These are phyloP conservation scores for Lasiodiplodia hormozganensis DNA, from an alignment of 2,329 filamentous ascomycete species.

Conservation along the genomic window DNA sequence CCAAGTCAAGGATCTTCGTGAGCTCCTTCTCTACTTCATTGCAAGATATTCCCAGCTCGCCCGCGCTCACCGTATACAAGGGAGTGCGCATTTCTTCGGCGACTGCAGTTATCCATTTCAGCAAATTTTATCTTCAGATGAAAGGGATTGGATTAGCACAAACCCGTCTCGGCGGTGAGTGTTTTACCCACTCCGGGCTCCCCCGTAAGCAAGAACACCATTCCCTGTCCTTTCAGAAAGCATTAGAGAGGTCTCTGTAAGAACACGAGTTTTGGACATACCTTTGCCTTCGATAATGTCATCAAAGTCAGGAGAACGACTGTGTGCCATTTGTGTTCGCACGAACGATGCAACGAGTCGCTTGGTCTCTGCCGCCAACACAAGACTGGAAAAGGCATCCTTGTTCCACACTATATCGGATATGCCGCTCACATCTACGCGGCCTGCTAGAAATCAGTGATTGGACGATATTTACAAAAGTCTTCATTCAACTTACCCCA, in stretches of 20 bases:
- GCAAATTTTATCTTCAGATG: background rate
- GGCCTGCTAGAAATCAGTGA: background rate
- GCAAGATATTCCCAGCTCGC: conserved; percentile 32
- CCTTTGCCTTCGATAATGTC: conserved; percentile 45
- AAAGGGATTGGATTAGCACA: background rate
- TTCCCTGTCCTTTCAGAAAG: conserved; percentile 32
- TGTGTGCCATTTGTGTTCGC: conserved; percentile 32
- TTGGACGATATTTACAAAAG: background rate
- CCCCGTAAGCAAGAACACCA: conserved; percentile 35
- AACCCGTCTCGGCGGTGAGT: conserved; percentile 34
- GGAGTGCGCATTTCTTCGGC: conserved; percentile 35
- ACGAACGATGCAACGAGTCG: conserved; percentile 39
- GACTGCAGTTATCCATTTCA: conserved; percentile 24
- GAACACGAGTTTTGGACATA: background rate
- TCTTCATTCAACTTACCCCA: conserved; percentile 37
- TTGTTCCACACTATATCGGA: conserved; percentile 41
- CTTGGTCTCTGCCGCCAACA: conserved; percentile 38
- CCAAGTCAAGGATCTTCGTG: conserved; percentile 30
- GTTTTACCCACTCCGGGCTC: conserved; percentile 40
- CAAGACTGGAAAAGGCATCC: conserved; percentile 39
- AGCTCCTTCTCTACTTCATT: conserved; percentile 29
- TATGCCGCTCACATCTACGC: background rate
- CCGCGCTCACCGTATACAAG: conserved; percentile 35
- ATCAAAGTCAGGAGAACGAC: conserved; percentile 34
- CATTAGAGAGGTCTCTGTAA: background rate